Base-by-base conservation (phyloP, 257 asterid species). In the Gardenia jasminoides region DNA sequence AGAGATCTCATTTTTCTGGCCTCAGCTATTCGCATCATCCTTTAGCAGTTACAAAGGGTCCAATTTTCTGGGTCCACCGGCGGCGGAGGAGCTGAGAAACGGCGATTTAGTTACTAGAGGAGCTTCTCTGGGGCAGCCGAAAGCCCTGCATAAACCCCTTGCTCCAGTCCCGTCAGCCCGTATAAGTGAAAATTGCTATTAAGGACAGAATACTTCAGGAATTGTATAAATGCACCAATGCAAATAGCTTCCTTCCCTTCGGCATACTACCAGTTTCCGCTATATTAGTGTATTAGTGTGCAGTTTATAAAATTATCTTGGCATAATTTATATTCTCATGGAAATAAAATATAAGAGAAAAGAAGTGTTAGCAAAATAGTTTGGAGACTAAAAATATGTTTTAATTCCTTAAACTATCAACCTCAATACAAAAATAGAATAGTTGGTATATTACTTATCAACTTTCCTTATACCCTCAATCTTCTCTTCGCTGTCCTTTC, bases 1-100 rank as follows among this genome's bases (percentile, higher is more conserved):
- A 83, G 77, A 72, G 85, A 84, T 76, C 84, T 88, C 82, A 85
- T 70, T 79, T 89, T 94, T 82, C 83, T 83, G 73, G 86, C 58
- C 72, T 80, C 88, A 41, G 81, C 69, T 17, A 80, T 50, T 64
- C 84, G 82, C 79, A 83, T 85, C 87, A 85, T 85, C 52, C 65
- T 85, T 79, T 5, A 3, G 15, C 59, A n/a, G 46, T 43, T 16
- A 66, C 12, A 26, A 26, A 28, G 3, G 41, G 3, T 28, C 69
- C 43, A 0, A 12, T 30, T 64, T 12, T 64, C 41, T 64, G 30
- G 69, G 69, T 22, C 20, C 28, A 5, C 39, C 22, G 10, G 7
- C 22, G 24, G 20, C 10, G 43, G 22, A 28, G 39, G 41, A 28
- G 68, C 28, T 64, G 22, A 28, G 20, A 19, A 6, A 28, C 22